phyloP scores from a whole-genome alignment of 495 filamentous ascomycete genomes.

The Aspergillus homomorphus region DNA sequence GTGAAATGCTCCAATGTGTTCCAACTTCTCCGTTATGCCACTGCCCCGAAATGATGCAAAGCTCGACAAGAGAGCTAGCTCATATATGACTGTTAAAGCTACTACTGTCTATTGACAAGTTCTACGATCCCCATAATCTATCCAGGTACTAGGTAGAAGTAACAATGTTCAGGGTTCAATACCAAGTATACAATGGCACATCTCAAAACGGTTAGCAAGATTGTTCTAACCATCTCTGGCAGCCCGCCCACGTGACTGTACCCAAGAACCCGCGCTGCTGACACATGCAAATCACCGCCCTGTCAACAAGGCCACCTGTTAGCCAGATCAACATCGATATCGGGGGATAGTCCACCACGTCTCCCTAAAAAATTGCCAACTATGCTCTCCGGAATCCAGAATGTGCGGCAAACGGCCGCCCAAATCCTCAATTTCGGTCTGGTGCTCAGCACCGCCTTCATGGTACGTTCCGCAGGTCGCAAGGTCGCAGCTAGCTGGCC shows the following conservation, averaged over 20 bases:
- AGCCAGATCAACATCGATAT: neutral
- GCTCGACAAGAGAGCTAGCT: neutral
- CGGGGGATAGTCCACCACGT: neutral
- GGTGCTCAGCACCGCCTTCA: conserved; percentile 91
- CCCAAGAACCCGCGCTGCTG: neutral
- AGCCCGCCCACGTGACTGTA: neutral
- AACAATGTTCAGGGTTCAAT: too few relatives aligned
- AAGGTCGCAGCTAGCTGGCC: neutral
- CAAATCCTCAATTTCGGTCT: conserved; percentile 95
- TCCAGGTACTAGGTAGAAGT: too few relatives aligned
- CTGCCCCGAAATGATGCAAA: neutral
- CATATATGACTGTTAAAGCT: too few relatives aligned
- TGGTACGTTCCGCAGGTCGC: conserved; percentile 45
- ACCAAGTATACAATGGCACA: too few relatives aligned
- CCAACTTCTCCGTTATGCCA: too few relatives aligned
- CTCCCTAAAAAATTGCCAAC: conserved; percentile 17
- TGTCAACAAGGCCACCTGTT: neutral
- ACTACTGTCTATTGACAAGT: too few relatives aligned
- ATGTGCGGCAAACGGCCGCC: conserved; percentile 79
- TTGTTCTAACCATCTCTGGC: too few relatives aligned
- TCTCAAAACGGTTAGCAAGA: too few relatives aligned
- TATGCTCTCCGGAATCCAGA: conserved; percentile 74
- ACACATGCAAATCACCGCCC: neutral
- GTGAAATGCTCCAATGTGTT: too few relatives aligned
- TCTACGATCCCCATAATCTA: too few relatives aligned